Conservation (phyloP, 768 basidiomycete genomes). For the Pholiota microspora region DNA sequence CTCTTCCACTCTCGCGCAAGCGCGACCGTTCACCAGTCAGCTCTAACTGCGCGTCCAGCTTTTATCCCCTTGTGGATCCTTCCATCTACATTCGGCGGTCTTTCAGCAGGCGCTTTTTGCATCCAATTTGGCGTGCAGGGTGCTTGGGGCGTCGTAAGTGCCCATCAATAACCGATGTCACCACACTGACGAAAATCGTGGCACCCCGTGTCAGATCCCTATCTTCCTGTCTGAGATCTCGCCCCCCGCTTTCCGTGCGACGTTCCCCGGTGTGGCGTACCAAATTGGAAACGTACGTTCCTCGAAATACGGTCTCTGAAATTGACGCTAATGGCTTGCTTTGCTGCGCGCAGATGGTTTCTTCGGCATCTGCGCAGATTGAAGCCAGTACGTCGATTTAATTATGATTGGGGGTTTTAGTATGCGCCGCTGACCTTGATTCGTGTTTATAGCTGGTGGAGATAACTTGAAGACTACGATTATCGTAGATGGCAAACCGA, state of each 20-base stretch:
- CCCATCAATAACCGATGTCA: conserved; percentile 22
- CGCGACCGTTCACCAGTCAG: neutral
- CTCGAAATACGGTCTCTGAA: neutral
- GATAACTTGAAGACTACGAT: conserved; percentile 52
- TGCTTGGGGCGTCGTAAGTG: conserved; percentile 82
- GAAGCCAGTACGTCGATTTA: conserved; percentile 56
- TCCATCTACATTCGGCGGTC: conserved; percentile 61
- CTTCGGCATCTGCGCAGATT: conserved; percentile 75
- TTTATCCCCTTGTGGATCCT: conserved; percentile 85
- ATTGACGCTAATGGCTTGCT: neutral
- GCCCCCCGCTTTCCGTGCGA: conserved; percentile 85
- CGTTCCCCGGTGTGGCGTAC: conserved; percentile 84
- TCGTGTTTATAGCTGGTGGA: conserved; percentile 50
- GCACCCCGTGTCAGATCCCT: conserved; percentile 36
- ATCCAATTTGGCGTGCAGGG: conserved; percentile 89
- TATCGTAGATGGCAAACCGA: conserved; percentile 37
- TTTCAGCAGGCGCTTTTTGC: conserved; percentile 84
- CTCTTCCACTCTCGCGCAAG: neutral
- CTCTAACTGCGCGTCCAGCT: conserved; percentile 20
- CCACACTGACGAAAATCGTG: too few relatives aligned
- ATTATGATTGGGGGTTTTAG: too few relatives aligned
- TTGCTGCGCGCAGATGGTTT: conserved; percentile 50
- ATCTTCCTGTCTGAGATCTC: conserved; percentile 83
- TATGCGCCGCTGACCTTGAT: too few relatives aligned
- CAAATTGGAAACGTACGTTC: conserved; percentile 70